Conservation (phyloP, 257 asterid genomes). For the Anisodus acutangulus region DNA sequence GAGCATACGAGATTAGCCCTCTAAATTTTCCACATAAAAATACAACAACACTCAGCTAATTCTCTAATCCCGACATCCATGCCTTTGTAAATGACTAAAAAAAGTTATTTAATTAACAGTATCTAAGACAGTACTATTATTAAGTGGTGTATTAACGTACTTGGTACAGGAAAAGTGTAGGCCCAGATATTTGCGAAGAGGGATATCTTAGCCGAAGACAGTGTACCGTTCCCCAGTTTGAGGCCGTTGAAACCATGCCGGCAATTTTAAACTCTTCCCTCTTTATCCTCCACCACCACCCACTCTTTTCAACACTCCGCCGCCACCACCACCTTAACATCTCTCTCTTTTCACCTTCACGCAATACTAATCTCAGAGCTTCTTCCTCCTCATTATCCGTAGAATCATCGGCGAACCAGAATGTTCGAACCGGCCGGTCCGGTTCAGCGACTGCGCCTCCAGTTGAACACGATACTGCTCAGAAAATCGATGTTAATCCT, state of each 20-base stretch:
- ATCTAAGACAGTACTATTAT: no score
- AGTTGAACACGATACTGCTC: conserved; percentile 39
- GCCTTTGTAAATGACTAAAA: no score
- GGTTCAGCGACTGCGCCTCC: conserved; percentile 70
- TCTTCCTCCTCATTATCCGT: conserved; percentile 31
- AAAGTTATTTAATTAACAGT: no score
- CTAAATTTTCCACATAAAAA: no score
- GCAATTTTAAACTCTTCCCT: conserved; percentile 53
- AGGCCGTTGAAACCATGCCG: conserved; percentile 44
- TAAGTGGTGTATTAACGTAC: no score
- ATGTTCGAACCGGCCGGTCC: conserved; percentile 62
- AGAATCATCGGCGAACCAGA: conserved; percentile 48
- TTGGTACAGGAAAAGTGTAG: no score
- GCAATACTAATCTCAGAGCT: conserved; percentile 19
- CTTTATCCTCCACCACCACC: conserved; percentile 58
- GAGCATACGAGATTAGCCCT: no score
- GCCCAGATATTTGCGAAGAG: no score
- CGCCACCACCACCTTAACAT: conserved; percentile 33
- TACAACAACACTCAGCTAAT: no score
- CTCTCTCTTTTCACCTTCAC: conserved; percentile 31
- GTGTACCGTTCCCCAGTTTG: no score
- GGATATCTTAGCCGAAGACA: no score
- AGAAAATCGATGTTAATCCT: conserved; percentile 90
- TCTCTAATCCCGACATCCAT: no score
- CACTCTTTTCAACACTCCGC: conserved; percentile 41